Evolutionary conservation across 2,329 filamentous ascomycete species (phyloP).

Genomic region (Stromatinia cepivora): DNA sequence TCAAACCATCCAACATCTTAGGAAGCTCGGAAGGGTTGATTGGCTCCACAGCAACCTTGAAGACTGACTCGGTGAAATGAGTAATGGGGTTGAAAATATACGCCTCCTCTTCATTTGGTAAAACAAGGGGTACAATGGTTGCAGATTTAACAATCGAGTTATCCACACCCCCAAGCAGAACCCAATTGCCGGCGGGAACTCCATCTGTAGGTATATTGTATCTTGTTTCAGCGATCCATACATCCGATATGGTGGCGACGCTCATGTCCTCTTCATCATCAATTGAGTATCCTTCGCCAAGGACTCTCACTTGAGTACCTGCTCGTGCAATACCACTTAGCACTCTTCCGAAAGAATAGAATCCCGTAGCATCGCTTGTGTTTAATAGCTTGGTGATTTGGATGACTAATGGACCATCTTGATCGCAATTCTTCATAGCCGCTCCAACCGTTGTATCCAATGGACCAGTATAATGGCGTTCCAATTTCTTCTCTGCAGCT

Average conservation of each 20-base stretch:
- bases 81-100: constrained; percentile 92
- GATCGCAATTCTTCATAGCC: constrained; percentile 79
- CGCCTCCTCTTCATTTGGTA: constrained; percentile 85
- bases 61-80: constrained; percentile 95
- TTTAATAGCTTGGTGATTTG: constrained; percentile 94
- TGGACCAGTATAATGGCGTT: constrained; percentile 90
- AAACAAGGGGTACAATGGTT: constrained; percentile 76
- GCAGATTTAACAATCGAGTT: constrained; percentile 98
- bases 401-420: constrained; percentile 87
- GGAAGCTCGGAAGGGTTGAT: constrained; percentile 97
- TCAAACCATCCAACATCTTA: constrained; percentile 96
- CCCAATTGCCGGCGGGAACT: constrained; percentile 90
- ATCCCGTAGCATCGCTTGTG: constrained; percentile 83
- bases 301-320: constrained; percentile 80
- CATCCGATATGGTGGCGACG: constrained; percentile 76
- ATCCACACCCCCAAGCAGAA: constrained; percentile 88
- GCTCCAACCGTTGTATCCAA: constrained; percentile 76
- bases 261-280: constrained; percentile 99
- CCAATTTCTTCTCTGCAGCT: constrained; percentile 72
- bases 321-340: constrained; percentile 87
- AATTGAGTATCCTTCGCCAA: constrained; percentile 92
- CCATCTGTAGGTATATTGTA: constrained; percentile 93
- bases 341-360: constrained; percentile 86
- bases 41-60: constrained; percentile 96
- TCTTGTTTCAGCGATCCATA: constrained; percentile 87